Evolutionary conservation across 1,284 basidiomycete species (phyloP).

Genomic region (Cutaneotrichosporon sp.): DNA sequence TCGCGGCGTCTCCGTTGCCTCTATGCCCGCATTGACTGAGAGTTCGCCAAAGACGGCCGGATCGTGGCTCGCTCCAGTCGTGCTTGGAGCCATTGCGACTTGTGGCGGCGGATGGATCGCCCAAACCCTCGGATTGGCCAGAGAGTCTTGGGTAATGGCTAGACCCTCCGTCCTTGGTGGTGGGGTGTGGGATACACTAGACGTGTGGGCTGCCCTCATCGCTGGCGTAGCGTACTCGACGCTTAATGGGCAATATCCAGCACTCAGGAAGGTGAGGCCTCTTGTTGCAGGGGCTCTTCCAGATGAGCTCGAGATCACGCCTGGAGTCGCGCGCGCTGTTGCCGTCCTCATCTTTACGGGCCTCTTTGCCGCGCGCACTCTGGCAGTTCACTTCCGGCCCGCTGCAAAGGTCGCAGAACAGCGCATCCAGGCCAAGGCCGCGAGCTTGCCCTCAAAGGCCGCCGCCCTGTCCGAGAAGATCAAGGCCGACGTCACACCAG

Average conservation of each 20-base stretch:
- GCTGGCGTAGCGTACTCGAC: slow-evolving; percentile 32
- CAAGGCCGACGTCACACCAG: not conserved
- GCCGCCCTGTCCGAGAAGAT: not conserved
- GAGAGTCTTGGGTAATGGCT: slow-evolving; percentile 34
- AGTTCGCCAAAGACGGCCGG: not conserved
- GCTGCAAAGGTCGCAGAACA: slow-evolving; percentile 2
- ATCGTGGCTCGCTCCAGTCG: slow-evolving; percentile 30
- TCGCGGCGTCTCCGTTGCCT: slow-evolving; percentile 35
- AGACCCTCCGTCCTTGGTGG: slow-evolving; percentile 37
- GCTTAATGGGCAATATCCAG: slow-evolving; percentile 25
- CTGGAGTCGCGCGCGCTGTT: slow-evolving; percentile 31
- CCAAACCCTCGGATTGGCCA: slow-evolving; percentile 32
- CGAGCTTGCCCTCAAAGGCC: slow-evolving; percentile 5
- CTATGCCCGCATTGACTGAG: slow-evolving; percentile 26
- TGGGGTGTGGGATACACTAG: slow-evolving; percentile 37
- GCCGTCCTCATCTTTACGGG: slow-evolving; percentile 34
- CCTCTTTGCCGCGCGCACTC: slow-evolving; percentile 30
- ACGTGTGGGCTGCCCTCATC: slow-evolving; percentile 40
- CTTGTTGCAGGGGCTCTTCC: slow-evolving; percentile 19
- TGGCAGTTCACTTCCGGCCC: not conserved
- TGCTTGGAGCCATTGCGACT: slow-evolving; percentile 40
- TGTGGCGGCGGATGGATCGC: slow-evolving; percentile 43
- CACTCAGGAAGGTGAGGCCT: not conserved
- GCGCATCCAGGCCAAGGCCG: slow-evolving; percentile 6
- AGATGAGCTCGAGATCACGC: slow-evolving; percentile 13